Base-by-base conservation (phyloP, 2,329 filamentous ascomycete species). In the Madurella fahalii region DNA sequence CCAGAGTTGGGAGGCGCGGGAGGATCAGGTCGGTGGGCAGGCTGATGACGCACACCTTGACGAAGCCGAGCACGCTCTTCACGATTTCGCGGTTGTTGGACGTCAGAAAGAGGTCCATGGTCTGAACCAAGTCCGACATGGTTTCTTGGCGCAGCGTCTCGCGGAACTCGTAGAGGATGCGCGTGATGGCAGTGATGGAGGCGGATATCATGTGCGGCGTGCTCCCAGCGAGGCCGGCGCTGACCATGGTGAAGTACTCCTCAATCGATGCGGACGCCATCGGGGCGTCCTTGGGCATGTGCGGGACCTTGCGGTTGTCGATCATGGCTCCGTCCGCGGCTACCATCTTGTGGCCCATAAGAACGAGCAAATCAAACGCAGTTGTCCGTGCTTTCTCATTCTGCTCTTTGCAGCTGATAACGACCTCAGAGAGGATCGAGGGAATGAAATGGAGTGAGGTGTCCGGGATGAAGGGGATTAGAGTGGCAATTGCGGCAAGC, bases 231-330 rank as follows among this genome's bases (percentile, higher is more conserved):
- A 99, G 81, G 73, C 94, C 94, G 47, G 94, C 94, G 62, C 90
- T 95, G 31, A 97, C 89, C 94, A 99, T 99, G 52, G 93, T 96
- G 75, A 97, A 90, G 73, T 91, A 97, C 71, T 97, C 94, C 66
- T 97, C 93, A 39, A 99, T 82, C 41, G 82, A 92, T 17, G 94
- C 93, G 2, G 82, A 78, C 4, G 87, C 91, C 32, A 85, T 77
- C 2, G 89, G 86, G 0, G 91, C 87, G 69, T 95, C 85, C 46
- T 82, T 75, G 3, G 90, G 82, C 90, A 97, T 96, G 68, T 93
- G 85, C 2, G 90, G 82, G 2, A 96, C 88, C 68, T 93, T 90
- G 63, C 83, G 86, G 71, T 95, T 95, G 64, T 93, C 81, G 58
- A 99, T 94, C 47, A 80, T 77, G 39, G 85, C 85, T 4, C 89